These are phyloP conservation scores for Tripidium arundinaceum DNA, from an alignment of 202 grass and related monocot species.

Conservation along the genomic window DNA sequence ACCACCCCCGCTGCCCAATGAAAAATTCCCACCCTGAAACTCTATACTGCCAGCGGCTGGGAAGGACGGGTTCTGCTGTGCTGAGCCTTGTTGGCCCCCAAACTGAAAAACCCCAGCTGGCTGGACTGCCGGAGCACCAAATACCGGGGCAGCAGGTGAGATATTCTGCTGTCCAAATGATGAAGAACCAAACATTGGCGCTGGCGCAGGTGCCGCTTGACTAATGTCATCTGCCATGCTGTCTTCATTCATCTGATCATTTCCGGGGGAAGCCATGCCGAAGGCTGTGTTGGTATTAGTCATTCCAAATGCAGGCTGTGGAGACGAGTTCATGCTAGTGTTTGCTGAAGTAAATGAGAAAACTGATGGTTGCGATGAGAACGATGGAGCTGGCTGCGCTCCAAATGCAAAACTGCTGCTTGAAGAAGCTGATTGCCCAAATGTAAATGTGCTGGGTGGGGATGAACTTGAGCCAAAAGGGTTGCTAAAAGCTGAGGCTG, in stretches of 20 bases:
- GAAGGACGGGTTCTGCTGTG: conserved; percentile 43
- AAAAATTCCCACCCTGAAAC: conserved; percentile 64
- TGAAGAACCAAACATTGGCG: conserved; percentile 42
- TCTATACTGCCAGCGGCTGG: conserved; percentile 50
- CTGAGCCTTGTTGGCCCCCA: conserved; percentile 44
- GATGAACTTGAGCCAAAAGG: conserved; percentile 52
- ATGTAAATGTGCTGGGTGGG: conserved; percentile 40
- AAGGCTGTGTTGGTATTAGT: conserved; percentile 45
- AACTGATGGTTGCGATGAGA: conserved; percentile 42
- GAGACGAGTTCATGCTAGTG: conserved; percentile 40
- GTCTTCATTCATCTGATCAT: conserved; percentile 91
- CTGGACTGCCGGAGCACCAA: conserved; percentile 45
- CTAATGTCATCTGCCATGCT: conserved; percentile 81
- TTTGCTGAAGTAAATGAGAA: conserved; percentile 51
- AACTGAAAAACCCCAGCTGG: conserved; percentile 63
- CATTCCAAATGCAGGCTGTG: conserved; percentile 57
- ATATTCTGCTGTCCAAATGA: conserved; percentile 51
- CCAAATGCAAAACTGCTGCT: conserved; percentile 63
- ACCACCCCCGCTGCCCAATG: conserved; percentile 55
- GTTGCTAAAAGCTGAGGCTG: conserved; percentile 39
- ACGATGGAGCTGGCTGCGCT: conserved; percentile 37
- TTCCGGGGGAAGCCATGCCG: conserved; percentile 45
- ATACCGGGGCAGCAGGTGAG: conserved; percentile 37
- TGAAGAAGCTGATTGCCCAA: conserved; percentile 53
- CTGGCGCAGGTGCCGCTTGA: conserved; percentile 30